Percentiles rank a stretch among this genome's conserved stretches.
phyloP scores from a whole-genome alignment of 345 rosid genomes.

The Eucalyptus paniculata region DNA sequence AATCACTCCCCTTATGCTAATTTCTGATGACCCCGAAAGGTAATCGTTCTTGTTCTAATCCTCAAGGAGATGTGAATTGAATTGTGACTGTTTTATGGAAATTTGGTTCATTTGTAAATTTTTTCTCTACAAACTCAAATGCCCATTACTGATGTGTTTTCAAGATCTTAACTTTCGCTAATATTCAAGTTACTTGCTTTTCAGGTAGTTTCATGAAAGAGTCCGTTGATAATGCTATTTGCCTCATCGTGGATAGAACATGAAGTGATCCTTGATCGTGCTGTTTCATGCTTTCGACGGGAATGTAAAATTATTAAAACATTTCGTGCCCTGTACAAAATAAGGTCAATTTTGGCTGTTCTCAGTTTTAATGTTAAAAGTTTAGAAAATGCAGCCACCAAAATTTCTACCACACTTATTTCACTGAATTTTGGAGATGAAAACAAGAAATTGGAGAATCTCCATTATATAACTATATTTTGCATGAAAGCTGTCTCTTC shows the following conservation, averaged over 20 bases:
- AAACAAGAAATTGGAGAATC: too few relatives aligned
- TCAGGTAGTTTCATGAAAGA: background rate
- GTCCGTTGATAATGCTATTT: background rate
- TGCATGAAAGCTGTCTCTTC: too few relatives aligned
- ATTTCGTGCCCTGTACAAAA: too few relatives aligned
- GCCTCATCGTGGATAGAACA: background rate
- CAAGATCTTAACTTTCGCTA: background rate
- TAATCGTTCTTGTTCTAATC: slow-evolving; percentile 1
- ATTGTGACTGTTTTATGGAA: background rate
- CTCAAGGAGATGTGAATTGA: background rate
- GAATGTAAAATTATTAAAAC: too few relatives aligned
- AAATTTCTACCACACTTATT: too few relatives aligned
- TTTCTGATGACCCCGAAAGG: slow-evolving; percentile 51
- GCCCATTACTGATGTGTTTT: background rate
- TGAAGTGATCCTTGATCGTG: background rate
- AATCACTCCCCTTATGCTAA: slow-evolving; percentile 69
- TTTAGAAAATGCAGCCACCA: too few relatives aligned
- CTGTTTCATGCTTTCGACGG: background rate
- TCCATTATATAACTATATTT: too few relatives aligned
- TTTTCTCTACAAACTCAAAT: background rate
- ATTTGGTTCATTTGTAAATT: background rate
- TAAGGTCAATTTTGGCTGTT: too few relatives aligned
- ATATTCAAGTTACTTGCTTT: background rate
- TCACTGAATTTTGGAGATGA: too few relatives aligned
- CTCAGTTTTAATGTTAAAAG: too few relatives aligned